phyloP scores from a whole-genome alignment of 139 green algal species.

The Volvox africanus region DNA sequence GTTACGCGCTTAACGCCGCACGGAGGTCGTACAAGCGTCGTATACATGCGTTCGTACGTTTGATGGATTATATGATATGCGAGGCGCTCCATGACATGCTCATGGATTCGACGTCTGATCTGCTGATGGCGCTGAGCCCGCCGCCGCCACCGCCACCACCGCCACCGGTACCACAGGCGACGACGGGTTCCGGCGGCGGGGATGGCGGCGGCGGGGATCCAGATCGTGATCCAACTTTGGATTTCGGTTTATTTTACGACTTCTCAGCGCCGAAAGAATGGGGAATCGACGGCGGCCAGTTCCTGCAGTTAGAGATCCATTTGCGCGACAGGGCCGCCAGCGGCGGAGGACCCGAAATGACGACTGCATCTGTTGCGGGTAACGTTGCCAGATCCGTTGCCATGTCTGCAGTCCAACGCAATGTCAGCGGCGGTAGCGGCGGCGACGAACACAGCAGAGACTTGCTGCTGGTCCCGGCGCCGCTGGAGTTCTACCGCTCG shows the following conservation, averaged over 20 bases:
- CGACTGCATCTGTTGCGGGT: background rate
- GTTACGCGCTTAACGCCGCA: slow-evolving; percentile 77
- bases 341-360: background rate
- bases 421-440: background rate
- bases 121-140: slow-evolving; percentile 54
- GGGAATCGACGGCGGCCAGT: slow-evolving; percentile 31
- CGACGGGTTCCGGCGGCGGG: background rate
- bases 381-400: background rate
- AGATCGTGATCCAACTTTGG: background rate
- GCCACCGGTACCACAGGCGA: background rate
- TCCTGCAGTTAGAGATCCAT: slow-evolving; percentile 11
- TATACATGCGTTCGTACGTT: slow-evolving; percentile 75
- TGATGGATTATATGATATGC: slow-evolving; percentile 84
- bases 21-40: slow-evolving; percentile 74
- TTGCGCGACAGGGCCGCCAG: background rate
- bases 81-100: slow-evolving; percentile 74
- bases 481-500: slow-evolving; percentile 44
- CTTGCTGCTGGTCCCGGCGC: slow-evolving; percentile 55
- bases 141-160: background rate
- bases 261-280: background rate
- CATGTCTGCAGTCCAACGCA: background rate
- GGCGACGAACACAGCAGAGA: background rate
- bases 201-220: background rate
- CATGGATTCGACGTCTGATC: slow-evolving; percentile 52
- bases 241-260: background rate